Base-by-base conservation (phyloP, 208 protist species). In the Acanthamoeba healyi region DNA sequence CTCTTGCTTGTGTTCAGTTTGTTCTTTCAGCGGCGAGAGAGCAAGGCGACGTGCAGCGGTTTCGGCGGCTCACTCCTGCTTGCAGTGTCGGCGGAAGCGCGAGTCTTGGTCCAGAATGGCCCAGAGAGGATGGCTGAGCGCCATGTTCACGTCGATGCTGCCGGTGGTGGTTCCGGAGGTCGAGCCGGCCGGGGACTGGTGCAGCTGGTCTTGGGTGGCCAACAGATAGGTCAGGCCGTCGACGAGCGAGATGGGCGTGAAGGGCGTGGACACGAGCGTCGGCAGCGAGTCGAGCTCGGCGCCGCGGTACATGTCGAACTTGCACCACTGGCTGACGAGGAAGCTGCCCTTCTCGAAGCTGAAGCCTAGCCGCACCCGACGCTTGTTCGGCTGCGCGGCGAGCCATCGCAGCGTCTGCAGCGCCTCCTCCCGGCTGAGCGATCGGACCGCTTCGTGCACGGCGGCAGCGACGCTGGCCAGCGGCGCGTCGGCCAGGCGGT, bases 311-410 rank as follows among this genome's bases (percentile, higher is more conserved):
- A 84, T 84, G 54, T 93, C 88, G 51, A 93, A 93, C 72, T 93
- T 93, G 88, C 34, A 82, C 88, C 88, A 93, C 88, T 93, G 88
- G 67, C 67, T 86, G 44, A 93, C 63, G 46, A 93, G 42, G 88
- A 93, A 93, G 72, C 88, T 63, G 40, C 65, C 32, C 0, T 46
- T 6, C 49, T 29, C 51, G 46, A 82, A 93, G 49, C 67, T 7
- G 51, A 93, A 93, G 88, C 36, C 63, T 7, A 82, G 32, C 88
- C 29, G 3, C 63, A 93, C 88, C 4, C 88, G 72, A 6, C 38
- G 93, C 88, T 93, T 93, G 63, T 93, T 36, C 24, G 88, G 88
- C 88, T 93, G 88, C n/a, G 88, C 88, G 10, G 88, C 88, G 40
- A 93, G 49, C 88, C 88, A 93, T 4, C 63, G 63, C 19, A 82